Evolutionary conservation across 2,329 filamentous ascomycete genomes (phyloP).

Genomic region (Aspergillus candidus): DNA sequence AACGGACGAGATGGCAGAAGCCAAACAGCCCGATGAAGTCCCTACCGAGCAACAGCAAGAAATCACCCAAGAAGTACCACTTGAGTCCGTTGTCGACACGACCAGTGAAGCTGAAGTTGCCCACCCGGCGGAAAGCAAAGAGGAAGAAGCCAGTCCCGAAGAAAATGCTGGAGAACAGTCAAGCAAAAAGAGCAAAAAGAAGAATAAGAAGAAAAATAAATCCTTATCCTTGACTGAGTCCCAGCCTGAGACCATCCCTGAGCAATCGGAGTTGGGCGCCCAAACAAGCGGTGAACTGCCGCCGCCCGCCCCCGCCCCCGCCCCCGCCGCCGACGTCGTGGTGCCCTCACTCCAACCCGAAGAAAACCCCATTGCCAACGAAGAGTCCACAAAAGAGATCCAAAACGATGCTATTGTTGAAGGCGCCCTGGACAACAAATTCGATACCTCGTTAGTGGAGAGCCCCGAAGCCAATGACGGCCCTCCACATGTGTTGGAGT

Average conservation of each 20-base stretch:
- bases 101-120: conserved; percentile 1
- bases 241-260: conserved; percentile 8
- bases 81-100: neutral
- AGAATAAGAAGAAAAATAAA: conserved; percentile 17
- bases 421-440: neutral
- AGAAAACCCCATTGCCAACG: conserved; percentile 1
- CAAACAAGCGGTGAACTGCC: conserved; percentile 16
- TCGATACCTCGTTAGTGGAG: conserved; percentile 9
- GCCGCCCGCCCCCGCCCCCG: neutral
- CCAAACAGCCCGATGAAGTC: conserved; percentile 1
- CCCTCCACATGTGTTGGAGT: conserved; percentile 15
- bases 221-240: conserved; percentile 9
- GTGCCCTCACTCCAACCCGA: neutral
- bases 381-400: conserved; percentile 3
- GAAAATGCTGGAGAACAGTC: conserved; percentile 9
- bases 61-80: neutral
- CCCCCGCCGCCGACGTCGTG: conserved; percentile 1
- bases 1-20: conserved; percentile 5
- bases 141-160: conserved; percentile 7
- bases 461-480: conserved; percentile 15
- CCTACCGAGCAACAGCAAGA: neutral
- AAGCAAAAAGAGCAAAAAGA: conserved; percentile 19
- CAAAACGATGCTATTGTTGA: conserved; percentile 4
- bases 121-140: neutral
- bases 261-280: conserved; percentile 1